Conservation (phyloP, 176 grass and related monocot genomes). For the Musa acuminata region DNA sequence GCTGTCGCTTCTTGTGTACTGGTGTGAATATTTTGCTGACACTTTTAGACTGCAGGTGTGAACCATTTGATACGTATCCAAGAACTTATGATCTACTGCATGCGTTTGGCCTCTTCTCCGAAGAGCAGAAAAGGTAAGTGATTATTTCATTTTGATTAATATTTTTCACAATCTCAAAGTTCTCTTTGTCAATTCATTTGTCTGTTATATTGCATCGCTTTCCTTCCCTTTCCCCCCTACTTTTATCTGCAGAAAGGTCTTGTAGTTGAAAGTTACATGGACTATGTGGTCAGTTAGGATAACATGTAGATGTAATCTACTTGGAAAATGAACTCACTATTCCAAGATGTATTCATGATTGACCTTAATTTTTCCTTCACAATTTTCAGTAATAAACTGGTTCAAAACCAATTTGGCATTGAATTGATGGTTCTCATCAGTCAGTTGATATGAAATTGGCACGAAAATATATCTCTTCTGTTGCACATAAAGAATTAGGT, state of each 20-base stretch:
- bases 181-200: too few relatives aligned
- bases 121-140: conserved; percentile 31
- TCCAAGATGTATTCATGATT: neutral
- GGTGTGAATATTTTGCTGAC: neutral
- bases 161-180: neutral
- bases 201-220: neutral
- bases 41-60: conserved; percentile 30
- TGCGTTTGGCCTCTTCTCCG: conserved; percentile 42
- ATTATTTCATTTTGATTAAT: neutral
- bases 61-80: conserved; percentile 55
- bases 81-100: conserved; percentile 45
- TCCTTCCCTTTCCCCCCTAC: neutral
- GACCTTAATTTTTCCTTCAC: too few relatives aligned
- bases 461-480: neutral
- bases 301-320: too few relatives aligned
- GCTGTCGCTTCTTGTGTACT: too few relatives aligned
- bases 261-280: too few relatives aligned
- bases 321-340: neutral
- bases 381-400: too few relatives aligned
- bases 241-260: neutral
- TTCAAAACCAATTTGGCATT: neutral
- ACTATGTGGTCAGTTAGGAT: too few relatives aligned
- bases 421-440: neutral
- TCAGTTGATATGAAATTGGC: neutral
- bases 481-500: neutral